Conservation (phyloP, 345 rosid species). For the Salix purpurea region DNA sequence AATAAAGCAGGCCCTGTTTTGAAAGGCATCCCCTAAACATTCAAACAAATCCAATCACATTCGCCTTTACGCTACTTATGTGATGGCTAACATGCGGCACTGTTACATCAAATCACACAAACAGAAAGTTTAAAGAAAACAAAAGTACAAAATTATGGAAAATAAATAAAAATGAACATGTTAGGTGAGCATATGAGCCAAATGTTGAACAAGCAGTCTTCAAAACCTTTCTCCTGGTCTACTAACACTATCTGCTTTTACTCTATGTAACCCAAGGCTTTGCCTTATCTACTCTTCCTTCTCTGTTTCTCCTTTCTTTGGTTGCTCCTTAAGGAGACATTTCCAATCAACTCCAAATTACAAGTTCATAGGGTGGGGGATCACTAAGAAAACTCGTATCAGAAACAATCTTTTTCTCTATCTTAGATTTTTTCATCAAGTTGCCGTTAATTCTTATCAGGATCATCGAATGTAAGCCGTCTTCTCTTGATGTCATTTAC, state of each 20-base stretch:
- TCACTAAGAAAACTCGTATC: background rate
- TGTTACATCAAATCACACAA: conserved; percentile 40
- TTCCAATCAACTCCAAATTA: conserved; percentile 15
- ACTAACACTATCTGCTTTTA: conserved; percentile 15
- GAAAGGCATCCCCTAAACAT: conserved; percentile 32
- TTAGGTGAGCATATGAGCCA: conserved; percentile 10
- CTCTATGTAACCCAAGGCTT: conserved; percentile 17
- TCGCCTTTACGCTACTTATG: conserved; percentile 22
- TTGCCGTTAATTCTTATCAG: conserved; percentile 13
- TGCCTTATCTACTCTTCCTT: conserved; percentile 10
- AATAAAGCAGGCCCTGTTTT: conserved; percentile 13
- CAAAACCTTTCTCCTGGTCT: conserved; percentile 13
- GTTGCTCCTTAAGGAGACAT: background rate
- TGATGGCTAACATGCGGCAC: conserved; percentile 32
- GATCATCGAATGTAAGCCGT: conserved; percentile 24
- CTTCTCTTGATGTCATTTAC: conserved; percentile 29
- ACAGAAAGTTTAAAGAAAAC: background rate
- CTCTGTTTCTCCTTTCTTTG: conserved; percentile 12
- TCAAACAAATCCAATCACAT: conserved; percentile 47
- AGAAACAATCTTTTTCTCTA: background rate
- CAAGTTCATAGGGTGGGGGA: background rate
- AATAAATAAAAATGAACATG: background rate
- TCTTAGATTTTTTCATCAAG: conserved; percentile 14
- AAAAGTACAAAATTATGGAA: background rate
- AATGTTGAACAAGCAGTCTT: conserved; percentile 17